Conservation (phyloP, 306 rosid genomes). For the Gleditsia sinensis region DNA sequence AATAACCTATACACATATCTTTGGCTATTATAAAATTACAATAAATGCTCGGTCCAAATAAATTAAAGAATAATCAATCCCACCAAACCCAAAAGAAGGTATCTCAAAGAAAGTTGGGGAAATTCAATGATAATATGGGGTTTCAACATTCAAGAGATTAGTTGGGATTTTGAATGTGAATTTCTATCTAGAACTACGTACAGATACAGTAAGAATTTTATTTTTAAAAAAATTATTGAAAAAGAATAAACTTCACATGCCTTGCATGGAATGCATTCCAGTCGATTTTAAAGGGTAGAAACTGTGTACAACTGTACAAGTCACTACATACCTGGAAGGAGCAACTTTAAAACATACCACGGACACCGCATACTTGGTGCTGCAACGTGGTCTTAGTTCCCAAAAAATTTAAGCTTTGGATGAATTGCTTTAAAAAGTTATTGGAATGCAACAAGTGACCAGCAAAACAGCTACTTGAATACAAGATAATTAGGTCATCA, state of each 20-base stretch:
- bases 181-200: background rate
- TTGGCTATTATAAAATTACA: background rate
- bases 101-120: background rate
- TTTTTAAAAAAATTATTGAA: background rate
- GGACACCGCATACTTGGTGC: background rate
- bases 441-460: conserved; percentile 4
- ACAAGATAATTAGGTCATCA: background rate
- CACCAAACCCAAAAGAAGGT: background rate
- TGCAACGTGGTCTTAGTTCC: background rate
- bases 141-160: background rate
- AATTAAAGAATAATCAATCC: background rate
- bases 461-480: conserved; percentile 5
- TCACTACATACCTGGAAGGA: conserved; percentile 5
- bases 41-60: background rate
- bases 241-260: background rate
- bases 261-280: background rate
- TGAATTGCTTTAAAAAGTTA: conserved; percentile 4
- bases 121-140: background rate
- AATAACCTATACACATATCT: background rate
- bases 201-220: background rate
- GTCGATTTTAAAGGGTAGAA: background rate
- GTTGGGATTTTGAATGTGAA: background rate
- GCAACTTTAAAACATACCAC: conserved; percentile 15
- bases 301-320: too few species aligned
- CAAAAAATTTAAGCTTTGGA: conserved; percentile 14